Base-by-base conservation (phyloP, 2,329 filamentous ascomycete species). In the Verticillium klebahnii region DNA sequence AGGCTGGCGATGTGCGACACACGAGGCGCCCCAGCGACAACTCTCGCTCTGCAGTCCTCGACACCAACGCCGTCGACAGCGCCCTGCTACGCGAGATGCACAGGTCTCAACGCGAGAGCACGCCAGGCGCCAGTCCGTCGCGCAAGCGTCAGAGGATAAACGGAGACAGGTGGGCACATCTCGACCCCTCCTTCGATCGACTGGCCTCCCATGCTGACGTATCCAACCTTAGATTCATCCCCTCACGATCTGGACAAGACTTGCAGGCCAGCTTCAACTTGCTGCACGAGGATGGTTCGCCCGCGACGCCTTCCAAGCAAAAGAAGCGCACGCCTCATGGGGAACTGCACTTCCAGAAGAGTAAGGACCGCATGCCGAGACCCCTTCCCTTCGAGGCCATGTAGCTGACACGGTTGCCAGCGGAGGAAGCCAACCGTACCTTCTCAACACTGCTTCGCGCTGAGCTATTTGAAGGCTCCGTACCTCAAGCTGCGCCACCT, bases 301-400 rank as follows among this genome's bases (percentile, higher is more conserved):
- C 95, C 23, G 91, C 94, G 14, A 97, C 93, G 1, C 92, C 94
- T 1, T 94, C 93, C 4, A 91, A 89, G 72, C 85, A 90, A 63
- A 92, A 92, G 77, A 93, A 91, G 78, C 89, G 93, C 54, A 89
- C 89, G 25, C 91, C 92, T 11, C 91, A 96, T 72, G 91, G 91
- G 59, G 95, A 97, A 75, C 84, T 97, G 65, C 90, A 98, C 74
- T 97, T 96, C 67, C 95, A 99, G 74, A 93, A 88, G 75, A 95
- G 93, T 94, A 80, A 71, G 88, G 9, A 25, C n/a, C 19, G 11
- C 19, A 19, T n/a, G 17, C 17, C n/a, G 17, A 45, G 39, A 45
- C 19, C 45, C 45, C 29, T 29, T 23, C 19, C 11, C 17, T 25
- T 11, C 11, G 19, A 52, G 45, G 6, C 8, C n/a, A 25, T 25